A percentile compares a stretch with the other conserved stretches of the same genome.
Conservation (phyloP, 371 early-diverging fungal genomes). For the Circinella minor region DNA sequence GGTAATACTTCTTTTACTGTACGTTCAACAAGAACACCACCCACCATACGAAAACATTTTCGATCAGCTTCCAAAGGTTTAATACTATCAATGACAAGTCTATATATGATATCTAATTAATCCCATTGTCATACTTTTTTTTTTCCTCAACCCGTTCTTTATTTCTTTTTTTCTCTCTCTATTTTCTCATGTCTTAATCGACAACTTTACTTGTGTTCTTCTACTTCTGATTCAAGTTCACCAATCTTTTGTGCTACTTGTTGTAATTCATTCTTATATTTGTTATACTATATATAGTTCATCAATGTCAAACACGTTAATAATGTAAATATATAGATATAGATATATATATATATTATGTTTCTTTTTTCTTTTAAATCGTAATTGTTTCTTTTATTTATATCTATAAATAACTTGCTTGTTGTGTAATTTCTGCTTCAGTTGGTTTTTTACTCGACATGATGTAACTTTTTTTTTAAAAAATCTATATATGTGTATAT, state of each 20-base stretch:
- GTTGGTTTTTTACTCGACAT: conserved; percentile 41
- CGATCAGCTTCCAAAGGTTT: conserved; percentile 79
- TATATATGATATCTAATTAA: conserved; percentile 24
- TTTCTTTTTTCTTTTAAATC: background rate
- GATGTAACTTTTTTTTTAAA: background rate
- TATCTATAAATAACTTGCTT: conserved; percentile 26
- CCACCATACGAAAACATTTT: conserved; percentile 92
- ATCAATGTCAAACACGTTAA: background rate
- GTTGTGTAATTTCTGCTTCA: conserved; percentile 55
- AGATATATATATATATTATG: too few relatives aligned
- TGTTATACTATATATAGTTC: conserved; percentile 63
- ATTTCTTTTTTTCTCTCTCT: background rate
- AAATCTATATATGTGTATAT: too few relatives aligned
- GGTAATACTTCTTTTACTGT: conserved; percentile 93
- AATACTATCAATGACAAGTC: conserved; percentile 93
- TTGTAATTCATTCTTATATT: conserved; percentile 85
- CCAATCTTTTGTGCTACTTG: conserved; percentile 89
- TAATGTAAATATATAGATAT: background rate
- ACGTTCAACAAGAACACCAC: conserved; percentile 93
- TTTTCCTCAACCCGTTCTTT: background rate
- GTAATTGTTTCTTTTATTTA: background rate
- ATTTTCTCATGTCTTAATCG: background rate
- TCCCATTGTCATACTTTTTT: background rate
- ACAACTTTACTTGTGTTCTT: conserved; percentile 87
- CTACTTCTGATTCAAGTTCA: conserved; percentile 92